phyloP scores from a whole-genome alignment of 163 green algal genomes.

The Smithsoniella earleae region DNA sequence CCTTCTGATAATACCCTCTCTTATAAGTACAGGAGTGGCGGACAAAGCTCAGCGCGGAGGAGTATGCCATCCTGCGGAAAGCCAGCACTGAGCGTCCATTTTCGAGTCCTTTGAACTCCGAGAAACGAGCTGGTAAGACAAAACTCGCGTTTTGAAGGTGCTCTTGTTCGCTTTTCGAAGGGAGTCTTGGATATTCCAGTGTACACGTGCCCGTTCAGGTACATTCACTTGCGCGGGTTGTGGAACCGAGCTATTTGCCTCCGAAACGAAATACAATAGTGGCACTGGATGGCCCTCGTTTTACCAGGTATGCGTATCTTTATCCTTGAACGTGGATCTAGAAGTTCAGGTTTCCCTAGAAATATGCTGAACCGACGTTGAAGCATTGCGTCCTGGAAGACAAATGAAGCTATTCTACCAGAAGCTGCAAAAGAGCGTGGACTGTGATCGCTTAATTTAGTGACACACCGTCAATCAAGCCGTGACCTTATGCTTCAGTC shows the following conservation, averaged over 20 bases:
- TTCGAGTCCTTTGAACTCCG: constrained; percentile 42
- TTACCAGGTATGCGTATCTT: constrained; percentile 46
- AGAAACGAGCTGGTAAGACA: constrained; percentile 43
- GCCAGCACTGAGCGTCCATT: constrained; percentile 46
- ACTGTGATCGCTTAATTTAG: no score
- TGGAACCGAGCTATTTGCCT: constrained; percentile 48
- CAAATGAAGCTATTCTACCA: neutral
- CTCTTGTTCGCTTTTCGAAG: no score
- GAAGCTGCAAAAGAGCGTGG: neutral
- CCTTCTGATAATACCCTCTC: no score
- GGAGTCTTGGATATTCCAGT: no score
- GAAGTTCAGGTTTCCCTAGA: no score
- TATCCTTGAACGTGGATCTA: no score
- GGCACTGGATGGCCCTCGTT: constrained; percentile 66
- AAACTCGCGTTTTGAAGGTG: neutral
- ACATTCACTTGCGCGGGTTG: constrained; percentile 63
- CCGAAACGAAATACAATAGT: constrained; percentile 58
- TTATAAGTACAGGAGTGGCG: constrained; percentile 44
- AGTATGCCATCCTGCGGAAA: constrained; percentile 45
- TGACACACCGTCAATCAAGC: no score
- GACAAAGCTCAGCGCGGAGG: constrained; percentile 32
- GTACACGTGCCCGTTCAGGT: no score
- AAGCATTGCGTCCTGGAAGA: neutral
- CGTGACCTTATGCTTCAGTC: no score
- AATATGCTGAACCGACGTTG: neutral